Evolutionary conservation across 2,329 filamentous ascomycete genomes (phyloP), one percentile per base, ranked within the genome.

Genomic region (Nothophoma quercina): DNA sequence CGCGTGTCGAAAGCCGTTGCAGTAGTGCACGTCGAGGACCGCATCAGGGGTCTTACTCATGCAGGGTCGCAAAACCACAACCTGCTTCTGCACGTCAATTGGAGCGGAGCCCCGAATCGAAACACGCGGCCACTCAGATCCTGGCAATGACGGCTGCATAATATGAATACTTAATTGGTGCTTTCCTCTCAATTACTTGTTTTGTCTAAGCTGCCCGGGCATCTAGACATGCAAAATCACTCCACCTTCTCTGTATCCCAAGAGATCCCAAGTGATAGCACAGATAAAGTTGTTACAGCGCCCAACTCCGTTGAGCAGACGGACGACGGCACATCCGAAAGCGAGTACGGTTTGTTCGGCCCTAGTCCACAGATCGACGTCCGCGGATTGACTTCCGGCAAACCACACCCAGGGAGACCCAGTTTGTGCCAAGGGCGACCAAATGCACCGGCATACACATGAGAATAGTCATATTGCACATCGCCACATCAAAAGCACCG

Each of bases 21-120:
- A 41, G 46, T 49, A 42, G 23, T 43, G n/a, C 30, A 25, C 22
- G n/a, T 38, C 9, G 28, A 19, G n/a, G 23, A 36, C 23, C 29
- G 9, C 22, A 18, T 10, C 36, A n/a, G 10, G 22, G 22, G 16
- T 18, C 18, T 34, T 15, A 18, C 13, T 30, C 26, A 38, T 38
- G 39, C 39, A 50, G 30, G 39, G 32, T 32, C 21, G 10, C 19
- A 16, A 13, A 13, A 5, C 19, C 8, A 25, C 28, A 26, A 21
- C 4, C 21, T 21, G 16, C 22, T 40, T 19, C 15, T 21, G 34
- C 28, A 38, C 26, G 15, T 32, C 25, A 30, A 12, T 13, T 29
- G 3, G 13, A 6, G 6, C 23, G 18, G 7, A n/a, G 1, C 1
- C 30, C 19, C 12, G 16, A 36, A 13, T 35, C 22, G 22, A n/a